A percentile compares a stretch with the other conserved stretches of the same genome.
Conservation (phyloP, 495 filamentous ascomycete species). For the Penicillium antarcticum region DNA sequence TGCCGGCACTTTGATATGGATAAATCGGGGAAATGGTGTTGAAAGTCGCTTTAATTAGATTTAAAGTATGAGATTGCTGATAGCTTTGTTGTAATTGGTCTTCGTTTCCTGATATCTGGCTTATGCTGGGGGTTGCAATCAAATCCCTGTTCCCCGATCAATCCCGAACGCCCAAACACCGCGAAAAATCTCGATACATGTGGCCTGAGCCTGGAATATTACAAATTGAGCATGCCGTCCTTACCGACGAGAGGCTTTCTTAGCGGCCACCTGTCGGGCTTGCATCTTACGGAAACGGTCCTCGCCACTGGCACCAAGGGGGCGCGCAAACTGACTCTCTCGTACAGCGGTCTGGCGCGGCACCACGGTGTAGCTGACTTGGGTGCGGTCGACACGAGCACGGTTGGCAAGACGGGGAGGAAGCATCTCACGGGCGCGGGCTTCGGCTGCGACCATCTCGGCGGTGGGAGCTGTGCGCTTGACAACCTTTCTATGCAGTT, state of each 20-base stretch:
- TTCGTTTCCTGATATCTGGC: background rate
- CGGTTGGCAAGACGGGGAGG: constrained; percentile 66
- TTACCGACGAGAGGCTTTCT: constrained; percentile 45
- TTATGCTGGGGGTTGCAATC: background rate
- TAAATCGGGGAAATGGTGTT: no score
- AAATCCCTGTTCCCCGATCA: constrained; percentile 8
- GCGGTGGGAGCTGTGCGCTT: constrained; percentile 44
- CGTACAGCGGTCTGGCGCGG: constrained; percentile 58
- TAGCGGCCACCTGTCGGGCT: constrained; percentile 57
- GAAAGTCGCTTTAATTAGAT: no score
- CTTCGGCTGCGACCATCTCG: constrained; percentile 55
- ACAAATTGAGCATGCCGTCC: background rate
- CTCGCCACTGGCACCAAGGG: constrained; percentile 69
- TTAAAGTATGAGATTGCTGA: no score
- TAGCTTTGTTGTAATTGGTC: no score
- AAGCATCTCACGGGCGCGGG: constrained; percentile 67
- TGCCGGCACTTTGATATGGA: background rate
- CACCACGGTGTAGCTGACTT: constrained; percentile 77
- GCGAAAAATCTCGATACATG: constrained; percentile 9
- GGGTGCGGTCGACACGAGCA: constrained; percentile 65
- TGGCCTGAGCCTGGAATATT: background rate
- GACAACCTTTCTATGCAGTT: constrained; percentile 41
- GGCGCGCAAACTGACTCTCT: constrained; percentile 53
- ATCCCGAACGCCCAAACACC: constrained; percentile 12
- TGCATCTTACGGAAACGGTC: constrained; percentile 83